Conservation (phyloP, 768 basidiomycete genomes). For the Butyriboletus loyo region DNA sequence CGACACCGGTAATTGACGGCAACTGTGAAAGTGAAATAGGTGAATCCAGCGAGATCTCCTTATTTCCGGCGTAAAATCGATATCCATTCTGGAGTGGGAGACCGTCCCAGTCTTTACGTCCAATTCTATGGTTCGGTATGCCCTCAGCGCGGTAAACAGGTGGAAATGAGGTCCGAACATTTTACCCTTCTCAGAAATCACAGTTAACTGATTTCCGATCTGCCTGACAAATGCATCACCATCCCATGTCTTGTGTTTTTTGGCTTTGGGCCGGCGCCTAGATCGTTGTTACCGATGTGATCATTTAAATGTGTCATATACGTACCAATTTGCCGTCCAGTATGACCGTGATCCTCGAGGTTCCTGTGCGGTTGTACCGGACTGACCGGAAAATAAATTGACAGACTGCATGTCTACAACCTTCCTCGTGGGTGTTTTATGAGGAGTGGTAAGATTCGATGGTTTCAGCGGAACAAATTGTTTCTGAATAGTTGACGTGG, state of each 20-base stretch:
- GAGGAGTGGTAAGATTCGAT: constrained; percentile 20
- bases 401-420: constrained; percentile 42
- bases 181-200: constrained; percentile 71
- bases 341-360: constrained; percentile 30
- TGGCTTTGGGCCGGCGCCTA: constrained; percentile 71
- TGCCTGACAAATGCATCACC: constrained; percentile 66
- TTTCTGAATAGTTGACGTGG: constrained; percentile 31
- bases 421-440: constrained; percentile 27
- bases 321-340: constrained; percentile 73
- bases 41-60: constrained; percentile 60
- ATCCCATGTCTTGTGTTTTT: constrained; percentile 87
- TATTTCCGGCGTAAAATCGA: constrained; percentile 48
- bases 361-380: constrained; percentile 4
- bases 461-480: constrained; percentile 33
- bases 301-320: constrained; percentile 2
- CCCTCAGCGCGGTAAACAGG: constrained; percentile 4
- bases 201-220: constrained; percentile 47
- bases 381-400: constrained; percentile 28
- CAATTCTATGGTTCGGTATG: constrained; percentile 45
- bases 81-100: constrained; percentile 42
- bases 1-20: constrained; percentile 41
- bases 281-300: constrained; percentile 1
- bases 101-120: constrained; percentile 60
- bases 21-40: constrained; percentile 50
- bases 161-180: constrained; percentile 39